Evolutionary conservation across 176 grass and related monocot species (phyloP).

Genomic region (Avena atlantica): DNA sequence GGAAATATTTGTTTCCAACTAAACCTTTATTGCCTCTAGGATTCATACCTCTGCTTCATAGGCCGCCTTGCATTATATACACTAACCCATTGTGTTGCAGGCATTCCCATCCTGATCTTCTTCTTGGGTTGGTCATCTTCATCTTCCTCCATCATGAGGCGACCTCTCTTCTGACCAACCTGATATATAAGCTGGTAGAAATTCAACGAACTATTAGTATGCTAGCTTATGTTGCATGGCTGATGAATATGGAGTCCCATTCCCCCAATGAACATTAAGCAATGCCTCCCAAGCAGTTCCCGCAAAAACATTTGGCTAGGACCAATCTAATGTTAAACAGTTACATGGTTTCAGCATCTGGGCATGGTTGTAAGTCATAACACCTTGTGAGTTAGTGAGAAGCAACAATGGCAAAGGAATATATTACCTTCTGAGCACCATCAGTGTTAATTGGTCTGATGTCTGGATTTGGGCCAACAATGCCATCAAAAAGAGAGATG

Average conservation of each 20-base stretch:
- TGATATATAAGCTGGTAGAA: slow-evolving; percentile 74
- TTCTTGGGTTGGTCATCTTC: slow-evolving; percentile 96
- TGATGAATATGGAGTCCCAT: background rate
- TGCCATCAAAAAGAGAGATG: slow-evolving; percentile 97
- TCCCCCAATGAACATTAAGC: slow-evolving; percentile 11
- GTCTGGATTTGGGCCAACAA: slow-evolving; percentile 92
- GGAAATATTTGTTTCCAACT: slow-evolving; percentile 34
- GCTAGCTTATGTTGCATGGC: background rate
- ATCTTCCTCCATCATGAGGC: slow-evolving; percentile 79
- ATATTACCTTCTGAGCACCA: slow-evolving; percentile 92
- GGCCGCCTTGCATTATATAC: slow-evolving; percentile 89
- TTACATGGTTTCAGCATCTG: background rate
- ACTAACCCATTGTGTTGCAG: slow-evolving; percentile 92
- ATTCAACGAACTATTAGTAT: slow-evolving; percentile 44
- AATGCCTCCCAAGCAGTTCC: background rate
- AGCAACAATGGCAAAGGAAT: slow-evolving; percentile 32
- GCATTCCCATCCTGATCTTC: slow-evolving; percentile 93
- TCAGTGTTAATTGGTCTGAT: slow-evolving; percentile 94
- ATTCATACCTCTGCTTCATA: slow-evolving; percentile 90
- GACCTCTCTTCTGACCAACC: slow-evolving; percentile 94
- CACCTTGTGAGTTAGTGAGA: slow-evolving; percentile 31
- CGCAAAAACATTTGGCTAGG: background rate
- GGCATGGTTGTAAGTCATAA: slow-evolving; percentile 3
- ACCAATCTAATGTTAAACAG: slow-evolving; percentile 25
- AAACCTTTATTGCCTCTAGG: slow-evolving; percentile 1